phyloP scores from a whole-genome alignment of 306 rosid genomes.

The Dalbergia cochinchinensis region DNA sequence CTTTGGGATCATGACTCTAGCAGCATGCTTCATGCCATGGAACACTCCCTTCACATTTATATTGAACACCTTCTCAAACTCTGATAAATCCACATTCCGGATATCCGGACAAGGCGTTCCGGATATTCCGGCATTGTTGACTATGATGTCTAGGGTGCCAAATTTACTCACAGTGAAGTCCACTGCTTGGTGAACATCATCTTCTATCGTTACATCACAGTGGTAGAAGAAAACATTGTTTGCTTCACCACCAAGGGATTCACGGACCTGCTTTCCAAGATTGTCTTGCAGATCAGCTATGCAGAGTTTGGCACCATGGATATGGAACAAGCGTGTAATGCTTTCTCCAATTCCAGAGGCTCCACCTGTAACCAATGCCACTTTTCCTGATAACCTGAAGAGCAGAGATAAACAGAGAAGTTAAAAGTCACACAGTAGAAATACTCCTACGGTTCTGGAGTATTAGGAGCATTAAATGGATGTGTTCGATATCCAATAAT shows the following conservation, averaged over 20 bases:
- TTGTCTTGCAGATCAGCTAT: constrained; percentile 79
- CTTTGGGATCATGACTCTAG: constrained; percentile 70
- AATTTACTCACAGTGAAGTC: constrained; percentile 61
- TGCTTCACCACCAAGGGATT: constrained; percentile 57
- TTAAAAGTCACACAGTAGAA: not conserved
- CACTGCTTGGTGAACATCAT: constrained; percentile 66
- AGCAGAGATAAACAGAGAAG: not conserved
- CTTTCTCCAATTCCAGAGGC: constrained; percentile 93
- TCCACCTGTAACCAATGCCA: constrained; percentile 91
- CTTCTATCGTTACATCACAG: constrained; percentile 77
- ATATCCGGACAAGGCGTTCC: constrained; percentile 80
- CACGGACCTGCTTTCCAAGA: constrained; percentile 61
- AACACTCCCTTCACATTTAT: constrained; percentile 83
- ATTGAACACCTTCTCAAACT: constrained; percentile 78
- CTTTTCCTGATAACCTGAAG: constrained; percentile 78
- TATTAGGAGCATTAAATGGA: too few species aligned
- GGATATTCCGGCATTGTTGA: constrained; percentile 86
- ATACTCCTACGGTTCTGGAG: too few species aligned
- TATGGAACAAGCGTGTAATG: constrained; percentile 71
- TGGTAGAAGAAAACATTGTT: constrained; percentile 50
- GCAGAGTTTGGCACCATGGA: constrained; percentile 87
- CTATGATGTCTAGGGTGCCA: constrained; percentile 83
- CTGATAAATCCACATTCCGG: constrained; percentile 63
- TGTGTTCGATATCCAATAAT: too few species aligned
- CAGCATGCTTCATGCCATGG: constrained; percentile 86